Evolutionary conservation across 1,284 basidiomycete genomes (phyloP), one percentile per base, ranked within the genome.

Genomic region (Trichosporon asahii): DNA sequence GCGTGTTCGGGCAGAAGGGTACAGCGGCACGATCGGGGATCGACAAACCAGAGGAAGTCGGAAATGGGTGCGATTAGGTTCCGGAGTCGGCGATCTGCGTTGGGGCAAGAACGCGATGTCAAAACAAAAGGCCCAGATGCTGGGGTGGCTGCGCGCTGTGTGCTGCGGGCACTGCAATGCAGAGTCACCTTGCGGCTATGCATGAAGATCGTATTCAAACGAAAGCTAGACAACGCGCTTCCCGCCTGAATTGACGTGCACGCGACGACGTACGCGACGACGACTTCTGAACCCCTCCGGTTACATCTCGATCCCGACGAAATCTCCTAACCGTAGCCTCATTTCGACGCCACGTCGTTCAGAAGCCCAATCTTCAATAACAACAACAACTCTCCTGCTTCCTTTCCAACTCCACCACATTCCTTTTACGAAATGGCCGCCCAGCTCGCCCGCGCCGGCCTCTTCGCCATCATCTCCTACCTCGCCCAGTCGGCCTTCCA

Each of bases 401-500:
- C 2, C 6, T 53, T 23, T 53, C 49, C 49, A 53, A 53, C 49
- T 53, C n/a, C 29, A 37, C 27, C 15, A 31, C 35, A 61, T 25
- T 33, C 49, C 29, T 33, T 14, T 61, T n/a, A 53, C 25, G 5
- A n/a, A n/a, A 72, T 69, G 70, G 66, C 66, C 8, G 61, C 55
- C 40, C 29, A 55, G 5, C 1, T 67, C 23, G 35, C 66, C 25
- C 49, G 66, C 14, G 64, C 57, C 14, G 23, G 69, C 55, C 18
- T 61, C 57, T 18, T 71, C 31, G 67, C 66, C 18, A 21, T 66
- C 53, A 12, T 71, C 18, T 40, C 61, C 9, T n/a, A 66, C 44
- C 29, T 66, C 37, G 67, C 55, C 46, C 66, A 64, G 18, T 15
- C 27, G n/a, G 18, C 65, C 4, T 71, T 68, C 64, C 70, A 71